Evolutionary conservation across 768 basidiomycete species (phyloP), one percentile per base, ranked within the genome.

Genomic region (Symmetrospora coprosmae): DNA sequence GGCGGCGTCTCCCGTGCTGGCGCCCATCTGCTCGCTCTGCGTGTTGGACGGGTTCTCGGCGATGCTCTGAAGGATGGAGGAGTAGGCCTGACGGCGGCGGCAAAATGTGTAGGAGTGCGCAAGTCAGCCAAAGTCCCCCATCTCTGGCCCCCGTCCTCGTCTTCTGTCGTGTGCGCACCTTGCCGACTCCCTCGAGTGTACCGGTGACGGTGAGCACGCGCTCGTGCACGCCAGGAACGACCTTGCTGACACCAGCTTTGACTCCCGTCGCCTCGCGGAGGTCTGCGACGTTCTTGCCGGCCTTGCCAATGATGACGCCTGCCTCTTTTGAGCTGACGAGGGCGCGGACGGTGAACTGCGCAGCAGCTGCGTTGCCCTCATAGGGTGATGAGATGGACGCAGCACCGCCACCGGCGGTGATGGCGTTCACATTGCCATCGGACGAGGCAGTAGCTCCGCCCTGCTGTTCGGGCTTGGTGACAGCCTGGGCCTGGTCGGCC

Each of bases 211-310:
- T 88, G 72, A 99, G 82, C 71, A 97, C 90, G 68, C 94, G 85
- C 75, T 99, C 94, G 64, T 94, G 90, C 62, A 99, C 89, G 69
- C 94, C 94, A 58, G 84, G 82, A 62, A 92, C 89, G 78, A 96
- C 92, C 74, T 94, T 97, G 80, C 85, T 90, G 74, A 99, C 94
- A 72, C 94, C 94, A 64, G 94, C 91, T 75, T 89, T 97, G 76
- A 94, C 91, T 66, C 86, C 89, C 41, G 90, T 92, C 70, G 87
- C 84, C 66, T 92, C 87, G 64, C 94, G 81, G 69, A 99, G 80
- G 74, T 91, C 87, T 65, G 92, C 92, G 70, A 99, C 92, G 71
- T 96, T 97, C 78, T 89, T 88, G 60, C 94, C 94, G 50, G 79
- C 90, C 71, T 88, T 94, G 66, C 92, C 90, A 68, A 96, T 96